Evolutionary conservation across 2,329 filamentous ascomycete genomes (phyloP), one percentile per base, ranked within the genome.

Genomic region (Volutella citrinella): DNA sequence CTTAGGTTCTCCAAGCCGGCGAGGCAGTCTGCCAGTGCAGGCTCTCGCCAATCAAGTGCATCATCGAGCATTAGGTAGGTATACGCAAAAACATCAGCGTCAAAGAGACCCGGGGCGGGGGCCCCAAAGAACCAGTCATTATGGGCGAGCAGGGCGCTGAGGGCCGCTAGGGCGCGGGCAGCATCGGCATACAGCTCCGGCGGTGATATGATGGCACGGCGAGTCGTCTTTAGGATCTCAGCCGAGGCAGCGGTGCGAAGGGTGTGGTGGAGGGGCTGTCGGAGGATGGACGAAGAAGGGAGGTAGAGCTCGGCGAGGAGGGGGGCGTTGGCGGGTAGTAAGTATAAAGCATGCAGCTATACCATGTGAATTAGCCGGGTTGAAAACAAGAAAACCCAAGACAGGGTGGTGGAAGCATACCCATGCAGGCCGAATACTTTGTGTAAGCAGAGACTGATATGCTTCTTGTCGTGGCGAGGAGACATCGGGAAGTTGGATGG

Each of bases 61-160:
- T 80, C 72, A 40, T 85, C 79, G 32, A 95, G 63, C 32, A 97
- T 68, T 31, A 95, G 67, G 59, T 94, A 80, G 1, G 87, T 90
- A 61, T 96, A 98, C 5, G 88, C 82, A 64, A 96, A 97, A 3
- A 97, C 78, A 34, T 79, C 80, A 7, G 91, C 90, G 63, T 98
- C 93, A 49, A 97, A 91, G 16, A 91, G 55, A 0, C 81, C 79
- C 1, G 91, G 87, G 56, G 19, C 60, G 31, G 37, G 59, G 56
- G 41, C 51, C 16, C 55, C 66, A 36, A 76, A 76, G 56, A 78
- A 78, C 70, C 71, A 78, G 4, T 49, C 48, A 3, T 56, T 49
- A 10, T 58, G 49, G 6, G 51, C 58, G 6, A 78, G 54, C 7
- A 73, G 36, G 4, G 58, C 48, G 4, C 65, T 65, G 6, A 80